phyloP scores from a whole-genome alignment of 257 asterid genomes.

The Nicotiana knightiana region DNA sequence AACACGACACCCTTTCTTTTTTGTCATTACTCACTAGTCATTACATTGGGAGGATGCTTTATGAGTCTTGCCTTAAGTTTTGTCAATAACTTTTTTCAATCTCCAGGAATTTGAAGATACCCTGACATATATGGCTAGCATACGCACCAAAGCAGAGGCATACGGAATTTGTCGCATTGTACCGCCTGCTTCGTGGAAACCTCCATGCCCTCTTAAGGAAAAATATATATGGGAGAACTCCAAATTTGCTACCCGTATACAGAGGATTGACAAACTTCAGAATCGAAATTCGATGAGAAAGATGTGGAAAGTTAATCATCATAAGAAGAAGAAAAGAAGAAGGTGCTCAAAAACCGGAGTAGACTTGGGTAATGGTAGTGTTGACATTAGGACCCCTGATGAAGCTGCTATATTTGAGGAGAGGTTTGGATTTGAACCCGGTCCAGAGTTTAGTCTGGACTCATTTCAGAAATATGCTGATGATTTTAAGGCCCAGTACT shows the following conservation, averaged over 20 bases:
- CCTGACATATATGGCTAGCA: slow-evolving; percentile 69
- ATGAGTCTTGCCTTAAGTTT: not conserved
- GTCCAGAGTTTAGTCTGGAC: slow-evolving; percentile 78
- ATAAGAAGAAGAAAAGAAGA: slow-evolving; percentile 68
- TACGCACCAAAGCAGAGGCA: slow-evolving; percentile 75
- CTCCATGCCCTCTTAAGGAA: slow-evolving; percentile 83
- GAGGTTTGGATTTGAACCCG: slow-evolving; percentile 92
- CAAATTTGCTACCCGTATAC: slow-evolving; percentile 78
- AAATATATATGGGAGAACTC: slow-evolving; percentile 57
- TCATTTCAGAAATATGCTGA: slow-evolving; percentile 76
- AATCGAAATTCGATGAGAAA: slow-evolving; percentile 70
- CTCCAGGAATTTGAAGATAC: slow-evolving; percentile 87
- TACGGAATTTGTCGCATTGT: slow-evolving; percentile 97
- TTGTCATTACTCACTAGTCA: no score
- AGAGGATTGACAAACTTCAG: slow-evolving; percentile 89
- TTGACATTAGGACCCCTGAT: slow-evolving; percentile 34
- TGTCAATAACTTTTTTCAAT: slow-evolving; percentile 17
- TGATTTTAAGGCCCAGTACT: slow-evolving; percentile 78
- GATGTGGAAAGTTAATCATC: slow-evolving; percentile 41
- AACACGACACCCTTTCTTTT: not conserved
- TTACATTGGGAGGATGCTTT: not conserved
- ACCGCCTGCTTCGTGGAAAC: slow-evolving; percentile 95
- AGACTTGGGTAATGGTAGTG: slow-evolving; percentile 45
- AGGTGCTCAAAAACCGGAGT: slow-evolving; percentile 50
- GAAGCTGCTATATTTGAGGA: slow-evolving; percentile 50